Evolutionary conservation across 139 green algal genomes (phyloP), one percentile per base, ranked within the genome.

Genomic region (Spirogloea muscicola): DNA sequence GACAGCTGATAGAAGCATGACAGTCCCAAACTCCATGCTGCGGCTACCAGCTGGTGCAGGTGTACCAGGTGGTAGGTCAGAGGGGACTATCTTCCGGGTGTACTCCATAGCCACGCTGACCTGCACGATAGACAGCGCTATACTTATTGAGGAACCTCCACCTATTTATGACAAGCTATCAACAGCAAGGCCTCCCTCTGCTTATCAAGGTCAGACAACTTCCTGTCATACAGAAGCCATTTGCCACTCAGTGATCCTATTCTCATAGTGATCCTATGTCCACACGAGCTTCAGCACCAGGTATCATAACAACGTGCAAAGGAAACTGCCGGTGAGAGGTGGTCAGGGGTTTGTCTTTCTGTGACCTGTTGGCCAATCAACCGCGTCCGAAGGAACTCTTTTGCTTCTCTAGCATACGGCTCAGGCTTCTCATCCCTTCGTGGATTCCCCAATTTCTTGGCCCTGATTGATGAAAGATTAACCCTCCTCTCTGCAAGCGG

Each of bases 101-200:
- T 97, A 98, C 82, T 97, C 94, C 87, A 96, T 92, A 63, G 81
- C 88, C 1, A 97, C 91, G 0, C 73, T 68, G 31, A 96, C 91
- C 76, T 92, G 71, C 25, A 6, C 58, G 5, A 75, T 5, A 6
- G 55, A 31, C n/a, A n/a, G n/a, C n/a, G n/a, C n/a, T n/a, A n/a
- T n/a, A n/a, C n/a, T n/a, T n/a, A n/a, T n/a, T n/a, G n/a, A n/a
- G n/a, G n/a, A n/a, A n/a, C n/a, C n/a, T n/a, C n/a, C n/a, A n/a
- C n/a, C n/a, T n/a, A n/a, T n/a, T n/a, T n/a, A n/a, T n/a, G n/a
- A n/a, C n/a, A n/a, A n/a, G n/a, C n/a, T n/a, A n/a, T n/a, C n/a
- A n/a, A n/a, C n/a, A n/a, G n/a, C n/a, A n/a, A n/a, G n/a, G n/a
- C n/a, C n/a, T n/a, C n/a, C n/a, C n/a, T n/a, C n/a, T n/a, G n/a